Base-by-base conservation (phyloP, 495 filamentous ascomycete species). In the Penicillium chermesinum region DNA sequence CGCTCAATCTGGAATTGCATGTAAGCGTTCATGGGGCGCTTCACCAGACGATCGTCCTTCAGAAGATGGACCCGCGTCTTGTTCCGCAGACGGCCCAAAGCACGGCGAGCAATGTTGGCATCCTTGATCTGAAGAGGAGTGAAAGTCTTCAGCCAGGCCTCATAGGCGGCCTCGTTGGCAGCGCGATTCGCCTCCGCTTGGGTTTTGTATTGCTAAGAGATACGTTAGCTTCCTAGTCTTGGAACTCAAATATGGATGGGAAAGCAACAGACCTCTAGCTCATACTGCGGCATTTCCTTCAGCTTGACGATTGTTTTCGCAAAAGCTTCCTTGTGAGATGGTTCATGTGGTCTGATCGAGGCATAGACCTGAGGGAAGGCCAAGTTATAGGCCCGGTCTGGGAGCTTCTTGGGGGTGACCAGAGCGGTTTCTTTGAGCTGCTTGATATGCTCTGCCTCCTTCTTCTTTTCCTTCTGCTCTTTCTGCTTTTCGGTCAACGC, bases 21-120 rank as follows among this genome's bases (percentile, higher is more conserved):
- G 55, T 56, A 89, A 4, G 70, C 5, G 5, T 30, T 59, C 0
- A 13, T 0, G 8, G 74, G 66, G 1, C 48, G 30, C 57, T 81
- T 84, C 39, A 83, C 80, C 18, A 66, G 50, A 12, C 88, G 78
- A 8, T 80, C 73, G 57, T 91, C 87, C 0, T 59, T 50, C 49
- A 88, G 53, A 5, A 27, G 37, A n/a, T n/a, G 2, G 16, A 36
- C 2, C 1, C 3, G 54, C 36, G 44, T n/a, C 13, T 43, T 46
- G 7, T 15, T 32, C 13, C 13, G 41, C 3, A 66, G 41, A 20
- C 61, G 63, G 2, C 58, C 64, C 9, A 91, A 72, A 2, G 14
- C 12, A 1, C 14, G 43, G 34, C 88, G 84, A 15, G 87, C 88
- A 0, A 4, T 38, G 63, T 89, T 91, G 46, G 87, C 87, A 2